These are phyloP conservation scores for Kickxella alabastrina DNA, from an alignment of 192 early-diverging fungal genomes.

Conservation along the genomic window DNA sequence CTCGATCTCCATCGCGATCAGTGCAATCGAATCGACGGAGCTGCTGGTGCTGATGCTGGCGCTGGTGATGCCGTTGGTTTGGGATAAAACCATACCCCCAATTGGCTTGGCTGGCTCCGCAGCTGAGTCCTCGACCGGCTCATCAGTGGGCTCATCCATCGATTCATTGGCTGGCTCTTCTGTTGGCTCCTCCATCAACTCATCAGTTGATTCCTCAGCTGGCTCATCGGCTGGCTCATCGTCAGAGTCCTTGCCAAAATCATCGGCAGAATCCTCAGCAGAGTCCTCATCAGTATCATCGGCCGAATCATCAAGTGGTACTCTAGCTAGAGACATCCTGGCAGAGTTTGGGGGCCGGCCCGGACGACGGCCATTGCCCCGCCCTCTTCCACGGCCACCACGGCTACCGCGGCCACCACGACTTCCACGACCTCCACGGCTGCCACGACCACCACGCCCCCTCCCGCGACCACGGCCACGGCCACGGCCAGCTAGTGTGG, in stretches of 20 bases:
- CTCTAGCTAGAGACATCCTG: too few species aligned
- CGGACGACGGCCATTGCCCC: neutral
- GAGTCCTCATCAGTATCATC: neutral
- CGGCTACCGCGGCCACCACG: constrained; percentile 6
- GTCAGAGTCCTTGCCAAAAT: neutral
- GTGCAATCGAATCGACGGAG: constrained; percentile 3
- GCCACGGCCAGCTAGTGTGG: constrained; percentile 5
- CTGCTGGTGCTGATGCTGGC: neutral
- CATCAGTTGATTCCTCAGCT: neutral
- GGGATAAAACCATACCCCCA: too few species aligned
- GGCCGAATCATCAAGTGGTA: neutral
- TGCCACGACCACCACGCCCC: constrained; percentile 8
- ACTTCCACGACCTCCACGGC: constrained; percentile 5
- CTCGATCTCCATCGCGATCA: constrained; percentile 28
- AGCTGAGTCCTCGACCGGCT: too few species aligned
- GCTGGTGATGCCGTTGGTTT: too few species aligned
- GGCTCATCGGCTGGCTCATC: neutral
- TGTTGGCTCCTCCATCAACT: neutral
- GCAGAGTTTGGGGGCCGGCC: too few species aligned
- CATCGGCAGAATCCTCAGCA: neutral
- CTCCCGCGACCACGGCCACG: constrained; percentile 19
- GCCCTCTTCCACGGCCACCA: constrained; percentile 5
- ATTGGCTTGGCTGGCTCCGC: too few species aligned
- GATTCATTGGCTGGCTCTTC: neutral
- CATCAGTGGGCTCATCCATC: neutral